phyloP scores from a whole-genome alignment of 805 yeast genomes.

The Monosporozyma aerobia region DNA sequence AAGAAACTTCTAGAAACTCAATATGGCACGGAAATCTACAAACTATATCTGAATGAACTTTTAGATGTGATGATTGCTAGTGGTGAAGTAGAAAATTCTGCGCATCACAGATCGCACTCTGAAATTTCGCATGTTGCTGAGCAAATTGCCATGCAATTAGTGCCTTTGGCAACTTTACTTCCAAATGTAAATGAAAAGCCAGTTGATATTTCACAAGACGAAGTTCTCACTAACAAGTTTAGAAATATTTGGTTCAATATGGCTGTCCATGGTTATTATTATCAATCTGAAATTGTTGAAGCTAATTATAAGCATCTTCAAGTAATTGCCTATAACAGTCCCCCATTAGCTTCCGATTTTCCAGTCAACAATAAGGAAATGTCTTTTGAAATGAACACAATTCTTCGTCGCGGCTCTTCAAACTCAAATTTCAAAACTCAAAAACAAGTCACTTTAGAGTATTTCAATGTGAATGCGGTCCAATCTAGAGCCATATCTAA shows the following conservation, averaged over 20 bases:
- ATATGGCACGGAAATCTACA: constrained; percentile 36
- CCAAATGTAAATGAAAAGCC: constrained; percentile 49
- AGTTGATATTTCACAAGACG: constrained; percentile 31
- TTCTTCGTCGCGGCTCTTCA: constrained; percentile 81
- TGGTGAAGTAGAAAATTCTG: constrained; percentile 70
- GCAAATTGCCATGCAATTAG: constrained; percentile 53
- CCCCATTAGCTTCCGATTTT: constrained; percentile 75
- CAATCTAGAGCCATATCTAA: constrained; percentile 50
- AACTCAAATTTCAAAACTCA: constrained; percentile 72
- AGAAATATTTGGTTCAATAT: constrained; percentile 91
- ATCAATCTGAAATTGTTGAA: constrained; percentile 44
- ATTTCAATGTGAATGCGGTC: constrained; percentile 35
- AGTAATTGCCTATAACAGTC: constrained; percentile 76
- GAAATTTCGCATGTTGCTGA: constrained; percentile 64
- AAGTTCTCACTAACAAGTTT: constrained; percentile 49
- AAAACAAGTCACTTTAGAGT: constrained; percentile 42
- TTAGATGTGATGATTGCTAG: constrained; percentile 57
- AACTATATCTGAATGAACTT: constrained; percentile 53
- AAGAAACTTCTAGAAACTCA: constrained; percentile 24
- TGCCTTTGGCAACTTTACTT: constrained; percentile 66
- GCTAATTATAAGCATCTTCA: constrained; percentile 42
- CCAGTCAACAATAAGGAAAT: constrained; percentile 82
- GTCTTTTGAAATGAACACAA: constrained; percentile 83
- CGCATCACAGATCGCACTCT: constrained; percentile 69
- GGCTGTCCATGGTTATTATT: constrained; percentile 82